Conservation (phyloP, 352 stramenopile species). For the Phytopythium aichiense region DNA sequence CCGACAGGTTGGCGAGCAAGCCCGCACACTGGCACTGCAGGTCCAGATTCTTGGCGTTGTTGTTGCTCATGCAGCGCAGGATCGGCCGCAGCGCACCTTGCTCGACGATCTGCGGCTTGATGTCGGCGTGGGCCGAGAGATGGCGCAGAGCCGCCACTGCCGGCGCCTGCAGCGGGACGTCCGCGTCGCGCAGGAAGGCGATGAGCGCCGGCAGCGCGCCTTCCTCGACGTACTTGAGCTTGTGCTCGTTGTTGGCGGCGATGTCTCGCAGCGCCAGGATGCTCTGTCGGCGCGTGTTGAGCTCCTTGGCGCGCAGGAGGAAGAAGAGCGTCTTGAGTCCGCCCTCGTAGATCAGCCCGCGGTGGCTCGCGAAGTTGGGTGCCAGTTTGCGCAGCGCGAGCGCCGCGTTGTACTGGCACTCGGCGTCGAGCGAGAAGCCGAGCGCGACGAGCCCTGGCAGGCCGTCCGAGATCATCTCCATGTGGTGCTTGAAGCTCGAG, state of each 20-base stretch:
- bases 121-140: slow-evolving; percentile 73
- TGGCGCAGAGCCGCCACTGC: slow-evolving; percentile 90
- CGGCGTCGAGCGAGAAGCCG: slow-evolving; percentile 83
- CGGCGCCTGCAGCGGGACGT: slow-evolving; percentile 87
- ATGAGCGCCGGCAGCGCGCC: slow-evolving; percentile 87
- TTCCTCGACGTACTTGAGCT: slow-evolving; percentile 84
- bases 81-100: slow-evolving; percentile 78
- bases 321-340: slow-evolving; percentile 91
- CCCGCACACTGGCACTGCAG: slow-evolving; percentile 92
- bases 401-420: slow-evolving; percentile 95
- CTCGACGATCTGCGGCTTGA: slow-evolving; percentile 88
- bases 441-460: slow-evolving; percentile 90
- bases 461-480: slow-evolving; percentile 88
- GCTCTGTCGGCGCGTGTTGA: slow-evolving; percentile 91
- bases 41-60: slow-evolving; percentile 81
- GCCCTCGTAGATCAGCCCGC: slow-evolving; percentile 79
- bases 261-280: slow-evolving; percentile 89
- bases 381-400: slow-evolving; percentile 94
- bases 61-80: slow-evolving; percentile 81
- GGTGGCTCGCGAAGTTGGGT: slow-evolving; percentile 89
- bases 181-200: slow-evolving; percentile 83
- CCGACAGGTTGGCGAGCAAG: slow-evolving; percentile 92
- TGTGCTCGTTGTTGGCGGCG: slow-evolving; percentile 85
- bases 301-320: slow-evolving; percentile 87
- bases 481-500: slow-evolving; percentile 90